Percentiles rank a stretch among this genome's conserved stretches.
Conservation (phyloP, 371 early-diverging fungal genomes). For the Mucor plumbeus region DNA sequence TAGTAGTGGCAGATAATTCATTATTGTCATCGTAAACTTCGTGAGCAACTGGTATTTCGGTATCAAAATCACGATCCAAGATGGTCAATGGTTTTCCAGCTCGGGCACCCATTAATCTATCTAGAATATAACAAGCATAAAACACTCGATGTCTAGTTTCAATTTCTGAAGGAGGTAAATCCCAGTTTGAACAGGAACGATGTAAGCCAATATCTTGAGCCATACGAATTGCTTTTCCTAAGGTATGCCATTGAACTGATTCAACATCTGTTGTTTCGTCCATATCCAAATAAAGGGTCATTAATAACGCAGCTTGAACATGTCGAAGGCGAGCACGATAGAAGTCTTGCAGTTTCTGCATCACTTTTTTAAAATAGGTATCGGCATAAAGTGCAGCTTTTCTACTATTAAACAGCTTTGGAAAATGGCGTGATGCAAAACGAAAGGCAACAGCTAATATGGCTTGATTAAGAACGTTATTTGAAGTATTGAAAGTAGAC, state of each 20-base stretch:
- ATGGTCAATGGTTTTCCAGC: slow-evolving; percentile 53
- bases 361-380: slow-evolving; percentile 42
- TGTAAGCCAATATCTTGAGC: slow-evolving; percentile 73
- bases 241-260: slow-evolving; percentile 57
- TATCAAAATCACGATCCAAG: slow-evolving; percentile 54
- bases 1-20: neutral
- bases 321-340: slow-evolving; percentile 41
- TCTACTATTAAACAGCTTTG: slow-evolving; percentile 20
- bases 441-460: slow-evolving; percentile 60
- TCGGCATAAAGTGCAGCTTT: slow-evolving; percentile 43
- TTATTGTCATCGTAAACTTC: slow-evolving; percentile 31
- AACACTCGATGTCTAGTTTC: slow-evolving; percentile 67
- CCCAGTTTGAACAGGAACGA: slow-evolving; percentile 57
- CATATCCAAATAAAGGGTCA: slow-evolving; percentile 52
- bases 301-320: slow-evolving; percentile 49
- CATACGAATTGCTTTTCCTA: slow-evolving; percentile 69
- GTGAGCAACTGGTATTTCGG: slow-evolving; percentile 36
- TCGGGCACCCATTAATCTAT: slow-evolving; percentile 56
- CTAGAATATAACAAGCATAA: slow-evolving; percentile 64
- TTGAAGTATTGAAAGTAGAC: slow-evolving; percentile 18
- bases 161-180: slow-evolving; percentile 55
- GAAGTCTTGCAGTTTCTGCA: slow-evolving; percentile 40
- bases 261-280: slow-evolving; percentile 50
- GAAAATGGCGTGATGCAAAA: slow-evolving; percentile 40
- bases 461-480: slow-evolving; percentile 48